These are phyloP conservation scores for Mycena filopes DNA, from an alignment of 768 basidiomycete genomes.

Conservation along the genomic window DNA sequence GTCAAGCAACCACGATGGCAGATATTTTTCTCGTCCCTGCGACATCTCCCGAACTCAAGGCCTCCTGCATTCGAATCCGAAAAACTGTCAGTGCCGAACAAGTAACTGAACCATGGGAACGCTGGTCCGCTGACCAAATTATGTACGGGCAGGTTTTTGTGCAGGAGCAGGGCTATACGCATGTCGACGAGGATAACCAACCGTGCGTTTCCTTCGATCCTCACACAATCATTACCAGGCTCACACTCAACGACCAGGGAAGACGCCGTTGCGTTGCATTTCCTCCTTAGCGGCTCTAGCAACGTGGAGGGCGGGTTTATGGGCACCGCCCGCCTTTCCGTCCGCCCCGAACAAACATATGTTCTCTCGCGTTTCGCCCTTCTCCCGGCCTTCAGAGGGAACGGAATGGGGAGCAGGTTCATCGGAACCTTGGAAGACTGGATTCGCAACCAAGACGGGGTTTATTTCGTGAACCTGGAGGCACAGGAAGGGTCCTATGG, in stretches of 20 bases:
- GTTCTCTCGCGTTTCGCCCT: constrained; percentile 3
- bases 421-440: no score
- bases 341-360: neutral
- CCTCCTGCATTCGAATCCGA: neutral
- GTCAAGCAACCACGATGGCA: neutral
- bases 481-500: constrained; percentile 12
- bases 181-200: constrained; percentile 11
- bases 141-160: neutral
- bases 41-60: constrained; percentile 1
- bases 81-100: neutral
- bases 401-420: no score
- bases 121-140: neutral
- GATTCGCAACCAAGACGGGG: no score
- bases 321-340: constrained; percentile 2
- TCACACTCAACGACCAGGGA: neutral
- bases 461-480: neutral
- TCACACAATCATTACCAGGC: neutral
- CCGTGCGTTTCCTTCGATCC: neutral
- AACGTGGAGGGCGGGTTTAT: neutral
- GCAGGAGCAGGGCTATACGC: constrained; percentile 8
- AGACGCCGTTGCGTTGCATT: constrained; percentile 3
- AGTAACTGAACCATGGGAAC: no score
- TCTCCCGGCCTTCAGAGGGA: neutral
- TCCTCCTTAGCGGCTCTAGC: neutral
- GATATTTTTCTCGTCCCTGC: neutral